phyloP scores from a whole-genome alignment of 169 alveolate genomes.

The Eimeria necatrix region DNA sequence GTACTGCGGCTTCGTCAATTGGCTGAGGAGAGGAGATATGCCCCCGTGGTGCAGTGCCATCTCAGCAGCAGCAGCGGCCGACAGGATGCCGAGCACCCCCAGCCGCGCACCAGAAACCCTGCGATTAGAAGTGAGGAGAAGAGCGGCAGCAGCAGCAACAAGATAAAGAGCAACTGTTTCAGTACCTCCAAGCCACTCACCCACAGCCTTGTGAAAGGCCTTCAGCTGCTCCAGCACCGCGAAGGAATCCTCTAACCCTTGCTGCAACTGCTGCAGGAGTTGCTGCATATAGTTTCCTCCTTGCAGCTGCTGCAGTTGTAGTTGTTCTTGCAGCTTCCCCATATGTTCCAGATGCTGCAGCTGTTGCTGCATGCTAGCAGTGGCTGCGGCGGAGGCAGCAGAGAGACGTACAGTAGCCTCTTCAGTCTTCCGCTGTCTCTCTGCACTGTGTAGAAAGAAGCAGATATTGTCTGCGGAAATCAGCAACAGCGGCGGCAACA shows the following conservation, averaged over 20 bases:
- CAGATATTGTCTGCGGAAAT: constrained; percentile 61
- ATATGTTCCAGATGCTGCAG: constrained; percentile 39
- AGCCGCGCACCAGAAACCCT: constrained; percentile 57
- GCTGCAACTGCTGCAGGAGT: constrained; percentile 64
- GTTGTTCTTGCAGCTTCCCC: constrained; percentile 42
- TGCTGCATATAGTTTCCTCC: constrained; percentile 73
- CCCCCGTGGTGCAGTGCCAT: constrained; percentile 49
- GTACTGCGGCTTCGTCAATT: constrained; percentile 13
- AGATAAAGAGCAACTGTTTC: constrained; percentile 12
- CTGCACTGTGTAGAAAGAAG: constrained; percentile 77
- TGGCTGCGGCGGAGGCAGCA: constrained; percentile 63
- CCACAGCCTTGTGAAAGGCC: constrained; percentile 42
- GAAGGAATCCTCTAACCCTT: constrained; percentile 50
- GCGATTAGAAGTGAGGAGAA: constrained; percentile 17
- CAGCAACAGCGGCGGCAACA: neutral
- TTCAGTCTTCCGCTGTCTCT: constrained; percentile 74
- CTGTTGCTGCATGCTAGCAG: constrained; percentile 54
- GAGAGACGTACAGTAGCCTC: constrained; percentile 64
- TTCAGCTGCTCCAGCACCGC: constrained; percentile 71
- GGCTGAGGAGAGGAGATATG: neutral
- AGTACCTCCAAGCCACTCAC: constrained; percentile 55
- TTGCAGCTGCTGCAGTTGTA: constrained; percentile 66
- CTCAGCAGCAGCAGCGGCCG: constrained; percentile 47
- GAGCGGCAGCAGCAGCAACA: constrained; percentile 33
- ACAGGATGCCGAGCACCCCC: neutral